Conservation (phyloP, 345 rosid species). For the Carallia brachiata region DNA sequence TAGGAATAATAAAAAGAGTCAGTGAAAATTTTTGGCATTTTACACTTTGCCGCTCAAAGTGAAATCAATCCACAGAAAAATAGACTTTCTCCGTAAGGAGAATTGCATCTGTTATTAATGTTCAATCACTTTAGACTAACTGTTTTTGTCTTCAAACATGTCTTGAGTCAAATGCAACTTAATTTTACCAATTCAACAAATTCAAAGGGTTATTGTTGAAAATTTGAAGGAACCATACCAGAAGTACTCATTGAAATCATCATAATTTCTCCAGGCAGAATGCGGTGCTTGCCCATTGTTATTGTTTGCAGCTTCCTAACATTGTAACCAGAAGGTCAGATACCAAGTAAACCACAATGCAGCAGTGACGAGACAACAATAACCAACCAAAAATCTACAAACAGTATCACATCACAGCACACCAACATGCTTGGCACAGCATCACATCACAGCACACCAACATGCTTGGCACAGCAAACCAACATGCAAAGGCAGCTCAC, state of each 20-base stretch:
- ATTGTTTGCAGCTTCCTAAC: conserved; percentile 89
- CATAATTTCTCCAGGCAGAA: conserved; percentile 99
- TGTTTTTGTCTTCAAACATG: not conserved
- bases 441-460: no score
- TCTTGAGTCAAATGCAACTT: not conserved
- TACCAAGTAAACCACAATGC: not conserved
- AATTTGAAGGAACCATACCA: conserved; percentile 46
- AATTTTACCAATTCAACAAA: not conserved
- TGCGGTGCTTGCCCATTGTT: conserved; percentile 91
- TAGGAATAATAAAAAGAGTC: not conserved
- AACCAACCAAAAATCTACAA: no score
- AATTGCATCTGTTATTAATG: not conserved
- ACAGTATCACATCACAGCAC: no score
- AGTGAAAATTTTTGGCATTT: not conserved
- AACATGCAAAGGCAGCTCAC: no score
- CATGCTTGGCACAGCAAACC: no score
- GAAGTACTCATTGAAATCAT: conserved; percentile 91
- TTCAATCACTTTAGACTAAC: not conserved
- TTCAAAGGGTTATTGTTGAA: no score
- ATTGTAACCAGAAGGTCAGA: conserved; percentile 14
- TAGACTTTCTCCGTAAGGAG: not conserved
- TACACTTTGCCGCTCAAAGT: not conserved
- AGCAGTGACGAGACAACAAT: not conserved
- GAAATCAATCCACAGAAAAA: not conserved
- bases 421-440: no score